Conservation (phyloP, 306 rosid genomes). For the Trichosanthes cucumerina region DNA sequence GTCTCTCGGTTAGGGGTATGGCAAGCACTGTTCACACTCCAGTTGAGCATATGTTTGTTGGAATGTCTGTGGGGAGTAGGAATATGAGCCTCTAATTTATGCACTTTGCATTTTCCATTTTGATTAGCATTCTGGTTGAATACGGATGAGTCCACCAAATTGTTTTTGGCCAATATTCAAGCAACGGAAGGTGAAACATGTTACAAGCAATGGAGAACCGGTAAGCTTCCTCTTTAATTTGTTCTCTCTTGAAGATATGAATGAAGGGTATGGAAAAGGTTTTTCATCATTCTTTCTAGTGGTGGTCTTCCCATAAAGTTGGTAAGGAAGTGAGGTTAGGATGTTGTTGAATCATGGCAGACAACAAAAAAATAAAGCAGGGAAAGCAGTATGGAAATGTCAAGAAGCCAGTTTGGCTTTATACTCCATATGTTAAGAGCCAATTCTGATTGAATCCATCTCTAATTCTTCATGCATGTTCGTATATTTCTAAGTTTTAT, state of each 20-base stretch:
- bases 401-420: neutral
- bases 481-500: neutral
- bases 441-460: neutral
- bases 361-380: neutral
- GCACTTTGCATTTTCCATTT: neutral
- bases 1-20: neutral
- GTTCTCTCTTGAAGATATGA: neutral
- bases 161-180: constrained; percentile 40
- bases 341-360: neutral
- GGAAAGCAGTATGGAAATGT: neutral
- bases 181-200: constrained; percentile 35
- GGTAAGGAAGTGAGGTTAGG: neutral
- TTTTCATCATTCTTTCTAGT: neutral
- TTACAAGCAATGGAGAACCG: constrained; percentile 26
- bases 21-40: neutral
- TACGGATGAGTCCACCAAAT: constrained; percentile 42
- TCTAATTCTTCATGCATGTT: neutral
- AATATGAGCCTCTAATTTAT: neutral
- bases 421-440: neutral
- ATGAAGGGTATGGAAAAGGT: neutral
- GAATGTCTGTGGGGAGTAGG: neutral
- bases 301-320: neutral
- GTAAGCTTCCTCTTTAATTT: constrained; percentile 6
- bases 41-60: neutral
- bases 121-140: constrained; percentile 4